Base-by-base conservation (phyloP, 208 protist genomes). In the Trypanosoma avium region DNA sequence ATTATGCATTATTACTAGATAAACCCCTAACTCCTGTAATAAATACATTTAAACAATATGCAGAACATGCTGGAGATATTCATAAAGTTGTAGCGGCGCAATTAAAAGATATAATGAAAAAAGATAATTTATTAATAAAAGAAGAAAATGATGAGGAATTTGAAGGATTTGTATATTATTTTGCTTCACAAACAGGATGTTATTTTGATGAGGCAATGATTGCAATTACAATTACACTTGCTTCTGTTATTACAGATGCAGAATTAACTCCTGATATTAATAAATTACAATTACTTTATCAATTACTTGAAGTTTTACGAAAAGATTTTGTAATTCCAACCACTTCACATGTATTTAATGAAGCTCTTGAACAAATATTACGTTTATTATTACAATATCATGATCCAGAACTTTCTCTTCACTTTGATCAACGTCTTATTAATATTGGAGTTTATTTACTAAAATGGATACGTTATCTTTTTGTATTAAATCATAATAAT, bases 341-440 rank as follows among this genome's bases (percentile, higher is more conserved):
- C 32, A 54, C 70, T 0, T 84, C 82, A 27, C 75, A 59, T 15
- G 62, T 76, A 15, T 87, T 87, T 75, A 72, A 78, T n/a, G 46
- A 7, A 24, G 48, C 74, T 5, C 71, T 79, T 33, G 24, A 40
- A 22, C 13, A 53, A 10, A 29, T 95, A 36, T 75, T 94, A 33
- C 79, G 84, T n/a, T 70, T 96, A n/a, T 55, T 96, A 45, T 81
- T 97, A 47, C 93, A 97, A 71, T 97, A 96, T 71, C 90, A 90
- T 49, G 90, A 95, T 71, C 90, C 93, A 1, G 65, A 61, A 2
- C 79, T 96, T 6, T 82, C 82, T 19, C 67, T 83, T 3, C 86
- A 94, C 76, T 70, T 97, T 35, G 93, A 96, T 60, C 83, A 83
- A 30, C 71, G 82, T 26, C 63, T 84, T 49, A 70, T 90, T 1